Evolutionary conservation across 352 stramenopile genomes (phyloP).

Genomic region (Achlya hypogyna): DNA sequence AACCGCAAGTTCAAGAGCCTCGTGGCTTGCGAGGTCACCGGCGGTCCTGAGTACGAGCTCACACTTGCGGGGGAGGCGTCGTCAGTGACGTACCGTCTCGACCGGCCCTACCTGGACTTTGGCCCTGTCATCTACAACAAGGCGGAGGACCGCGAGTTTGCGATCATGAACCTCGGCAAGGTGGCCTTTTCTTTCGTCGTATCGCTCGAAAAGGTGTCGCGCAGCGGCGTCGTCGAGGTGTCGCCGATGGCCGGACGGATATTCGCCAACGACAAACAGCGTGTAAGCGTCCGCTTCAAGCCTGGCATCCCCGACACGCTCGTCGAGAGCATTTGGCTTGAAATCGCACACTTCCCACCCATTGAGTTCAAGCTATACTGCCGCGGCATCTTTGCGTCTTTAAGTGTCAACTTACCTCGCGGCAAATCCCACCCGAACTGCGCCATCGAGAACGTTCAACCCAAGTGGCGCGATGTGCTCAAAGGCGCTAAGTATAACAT

Average conservation of each 20-base stretch:
- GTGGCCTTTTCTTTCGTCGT: constrained; percentile 86
- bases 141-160: constrained; percentile 86
- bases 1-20: constrained; percentile 86
- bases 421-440: constrained; percentile 49
- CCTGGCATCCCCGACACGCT: constrained; percentile 85
- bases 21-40: constrained; percentile 88
- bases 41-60: constrained; percentile 90
- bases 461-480: constrained; percentile 68
- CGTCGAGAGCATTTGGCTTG: constrained; percentile 81
- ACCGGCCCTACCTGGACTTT: constrained; percentile 89
- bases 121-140: constrained; percentile 90
- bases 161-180: constrained; percentile 88
- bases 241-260: constrained; percentile 77
- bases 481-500: constrained; percentile 34
- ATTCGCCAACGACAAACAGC: constrained; percentile 81
- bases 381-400: constrained; percentile 82
- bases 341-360: constrained; percentile 92
- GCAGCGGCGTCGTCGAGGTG: constrained; percentile 56
- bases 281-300: constrained; percentile 75
- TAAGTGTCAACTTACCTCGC: constrained; percentile 84
- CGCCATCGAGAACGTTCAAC: constrained; percentile 38
- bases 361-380: constrained; percentile 85
- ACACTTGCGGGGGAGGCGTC: constrained; percentile 84
- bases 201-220: constrained; percentile 26
- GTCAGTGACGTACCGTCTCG: constrained; percentile 85